Evolutionary conservation across 2,329 filamentous ascomycete species (phyloP), one percentile per base, ranked within the genome.

Genomic region (Talaromyces pinophilus): DNA sequence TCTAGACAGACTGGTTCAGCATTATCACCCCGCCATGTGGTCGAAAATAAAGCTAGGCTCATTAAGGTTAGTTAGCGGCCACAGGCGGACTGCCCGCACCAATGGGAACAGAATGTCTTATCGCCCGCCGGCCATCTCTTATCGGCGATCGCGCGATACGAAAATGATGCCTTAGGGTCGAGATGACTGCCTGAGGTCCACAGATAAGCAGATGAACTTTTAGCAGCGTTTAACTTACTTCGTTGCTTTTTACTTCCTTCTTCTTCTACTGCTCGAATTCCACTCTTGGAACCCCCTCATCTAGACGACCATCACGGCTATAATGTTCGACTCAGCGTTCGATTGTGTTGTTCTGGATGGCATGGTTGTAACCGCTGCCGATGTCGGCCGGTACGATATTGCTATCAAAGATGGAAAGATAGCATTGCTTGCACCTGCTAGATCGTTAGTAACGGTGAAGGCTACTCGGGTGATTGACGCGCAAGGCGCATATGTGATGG

Each of bases 361-460:
- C 48, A 72, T 80, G 44, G 81, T 80, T 42, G 79, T 81, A 35
- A 82, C 81, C 1, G 80, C 80, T 0, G 73, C 76, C 1, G 81
- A 83, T 66, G 72, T 80, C 10, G 79, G 77, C 2, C 72, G 77
- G 7, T 76, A 78, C 48, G 81, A 83, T 63, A 72, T 83, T 25
- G 81, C 75, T 46, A 74, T 83, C 67, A 79, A 77, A 65, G 76
- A 78, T 71, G 80, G 77, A 40, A 83, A 82, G 71, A 80, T 82
- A 59, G 76, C 70, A 2, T 68, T 80, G 8, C 71, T 82, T 11
- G 79, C 79, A 1, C 78, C 80, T 5, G 77, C 78, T 0, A 75
- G 77, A 3, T 74, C 75, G 0, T 71, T 82, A 52, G 69, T 67
- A 3, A 68, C 63, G 11, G 73, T 71, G 1, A 67, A 69, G 15